These are phyloP conservation scores for Scheffersomyces spartinae DNA, from an alignment of 805 yeast genomes.

Conservation along the genomic window DNA sequence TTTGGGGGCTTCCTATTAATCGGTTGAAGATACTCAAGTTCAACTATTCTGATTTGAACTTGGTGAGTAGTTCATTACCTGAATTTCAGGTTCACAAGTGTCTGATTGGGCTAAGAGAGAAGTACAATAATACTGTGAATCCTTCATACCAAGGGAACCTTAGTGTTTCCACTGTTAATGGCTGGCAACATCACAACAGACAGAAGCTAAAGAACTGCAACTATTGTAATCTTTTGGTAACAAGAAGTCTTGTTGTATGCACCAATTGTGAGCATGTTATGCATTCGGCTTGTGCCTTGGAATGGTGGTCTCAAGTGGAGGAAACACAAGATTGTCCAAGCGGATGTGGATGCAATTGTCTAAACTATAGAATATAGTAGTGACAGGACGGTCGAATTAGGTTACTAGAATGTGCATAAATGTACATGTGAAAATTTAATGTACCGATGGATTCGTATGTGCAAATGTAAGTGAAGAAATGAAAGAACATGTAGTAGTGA, in stretches of 20 bases:
- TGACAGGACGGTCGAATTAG: too few relatives aligned
- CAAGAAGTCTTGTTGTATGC: constrained; percentile 56
- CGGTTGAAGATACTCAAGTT: constrained; percentile 69
- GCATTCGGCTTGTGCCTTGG: constrained; percentile 67
- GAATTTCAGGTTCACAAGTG: constrained; percentile 24
- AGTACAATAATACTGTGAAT: constrained; percentile 1
- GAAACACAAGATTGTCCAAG: constrained; percentile 50
- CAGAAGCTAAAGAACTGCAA: constrained; percentile 38
- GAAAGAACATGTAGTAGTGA: too few relatives aligned
- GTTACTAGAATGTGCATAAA: too few relatives aligned
- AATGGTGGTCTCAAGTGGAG: constrained; percentile 56
- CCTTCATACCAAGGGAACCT: background rate
- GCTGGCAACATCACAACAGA: constrained; percentile 5
- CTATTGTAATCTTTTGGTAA: constrained; percentile 51
- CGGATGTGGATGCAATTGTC: constrained; percentile 78
- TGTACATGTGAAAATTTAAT: too few relatives aligned
- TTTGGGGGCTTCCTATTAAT: constrained; percentile 79
- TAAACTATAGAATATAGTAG: too few relatives aligned
- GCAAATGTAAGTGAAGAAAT: too few relatives aligned
- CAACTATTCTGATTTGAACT: constrained; percentile 31
- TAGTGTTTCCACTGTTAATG: constrained; percentile 3
- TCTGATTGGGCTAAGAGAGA: constrained; percentile 16
- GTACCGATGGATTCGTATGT: too few relatives aligned
- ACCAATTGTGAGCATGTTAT: constrained; percentile 65
- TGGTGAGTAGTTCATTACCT: constrained; percentile 10